Base-by-base conservation (phyloP, 2,329 filamentous ascomycete genomes). In the Penicillium concentricum region DNA sequence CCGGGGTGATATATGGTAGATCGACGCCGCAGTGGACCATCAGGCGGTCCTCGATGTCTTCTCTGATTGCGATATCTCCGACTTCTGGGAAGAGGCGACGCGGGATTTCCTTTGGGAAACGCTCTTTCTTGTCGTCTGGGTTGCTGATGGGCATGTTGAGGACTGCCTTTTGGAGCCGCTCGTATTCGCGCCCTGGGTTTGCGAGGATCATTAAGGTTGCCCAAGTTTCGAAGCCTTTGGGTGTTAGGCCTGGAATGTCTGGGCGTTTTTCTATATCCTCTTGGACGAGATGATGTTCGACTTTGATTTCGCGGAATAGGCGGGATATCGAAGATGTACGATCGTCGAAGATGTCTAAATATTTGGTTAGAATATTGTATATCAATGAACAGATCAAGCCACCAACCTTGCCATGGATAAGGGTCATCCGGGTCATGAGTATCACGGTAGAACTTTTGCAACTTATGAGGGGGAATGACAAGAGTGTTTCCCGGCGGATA, bases 71-170 rank as follows among this genome's bases (percentile, higher is more conserved):
- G 0, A 81, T 66, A 62, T 91, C 84, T 1, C 82, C 78, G 8
- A 74, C 72, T 0, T 78, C 76, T 0, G 91, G 91, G 38, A 96
- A 84, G 4, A 94, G 79, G 50, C 88, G 82, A 39, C 91, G 81
- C 1, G 90, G 87, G 3, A 96, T 81, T 64, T 92, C 87, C 61
- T 90, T 91, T 0, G 91, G 92, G 53, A 95, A 87, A 2, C 89
- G 81, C 72, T 92, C 89, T 12, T 83, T 85, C 61, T 81, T 83
- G 46, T 88, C 83, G 43, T 86, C 81, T 0, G 85, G 80, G 53
- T 87, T 85, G 65, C 72, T 86, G 64, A 95, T 88, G 0, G 90
- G 88, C 73, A 92, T 84, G 43, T 87, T 82, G 4, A 85, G 72
- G 4, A 92, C 83, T 22, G 91, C 84, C 56, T 83, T 85, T 42